Evolutionary conservation across 2,329 filamentous ascomycete species (phyloP), one percentile per base, ranked within the genome.

Genomic region (Epichloe brachyelytri): DNA sequence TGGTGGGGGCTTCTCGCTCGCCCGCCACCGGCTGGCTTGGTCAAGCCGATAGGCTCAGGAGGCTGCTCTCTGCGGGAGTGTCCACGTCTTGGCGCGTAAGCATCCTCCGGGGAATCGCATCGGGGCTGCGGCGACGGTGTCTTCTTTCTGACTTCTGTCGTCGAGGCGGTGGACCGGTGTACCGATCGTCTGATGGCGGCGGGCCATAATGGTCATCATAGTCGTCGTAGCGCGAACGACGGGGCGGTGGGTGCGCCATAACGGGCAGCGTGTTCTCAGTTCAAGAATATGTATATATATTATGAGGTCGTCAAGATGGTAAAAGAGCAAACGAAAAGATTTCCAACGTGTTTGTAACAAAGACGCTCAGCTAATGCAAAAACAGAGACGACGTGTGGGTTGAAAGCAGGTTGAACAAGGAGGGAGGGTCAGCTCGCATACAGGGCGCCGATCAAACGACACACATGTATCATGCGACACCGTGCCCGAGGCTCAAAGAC

Each of bases 211-310:
- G 58, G 38, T 62, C 58, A 17, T 63, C 60, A 46, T 61, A 58
- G 15, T 65, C 60, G 43, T 62, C 59, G 43, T 53, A 54, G 40
- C 56, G 62, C 50, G 55, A 56, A 15, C 61, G 60, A 15, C 58
- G 61, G 20, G 57, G 54, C 15, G 57, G 52, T 26, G 57, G 57
- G 43, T 54, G 55, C 20, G 59, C 41, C 45, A 51, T 53, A 11
- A 19, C 26, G 26, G 41, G 43, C 22, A 12, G 12, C 36, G 34
- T 8, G 44, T 38, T n/a, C 38, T 22, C 12, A 26, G 19, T 12
- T 4, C 7, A 15, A 20, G 20, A 36, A 17, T 15, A 5, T 7
- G n/a, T n/a, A 38, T 47, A 38, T 47, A 38, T 12, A 14, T n/a
- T 20, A 15, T n/a, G 36, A 15, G n/a, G 36, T 36, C 30, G 17